phyloP scores from a whole-genome alignment of 2,329 filamentous ascomycete species.

The Cladosporium sphaerospermum region DNA sequence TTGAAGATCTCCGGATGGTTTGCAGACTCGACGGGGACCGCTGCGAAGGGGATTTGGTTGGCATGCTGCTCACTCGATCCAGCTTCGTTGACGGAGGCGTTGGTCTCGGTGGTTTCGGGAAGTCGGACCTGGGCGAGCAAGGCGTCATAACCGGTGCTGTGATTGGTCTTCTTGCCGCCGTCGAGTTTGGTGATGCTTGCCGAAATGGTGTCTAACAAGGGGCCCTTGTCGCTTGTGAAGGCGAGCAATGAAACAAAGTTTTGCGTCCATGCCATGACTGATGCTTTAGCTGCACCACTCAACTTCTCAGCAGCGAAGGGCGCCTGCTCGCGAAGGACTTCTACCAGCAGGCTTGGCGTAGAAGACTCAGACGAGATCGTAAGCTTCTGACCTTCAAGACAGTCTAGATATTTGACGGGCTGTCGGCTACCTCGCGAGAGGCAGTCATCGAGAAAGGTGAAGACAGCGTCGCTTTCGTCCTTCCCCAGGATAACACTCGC shows the following conservation, averaged over 20 bases:
- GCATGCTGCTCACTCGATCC: background rate
- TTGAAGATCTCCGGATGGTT: conserved; percentile 44
- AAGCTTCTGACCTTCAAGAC: conserved; percentile 43
- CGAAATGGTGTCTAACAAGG: background rate
- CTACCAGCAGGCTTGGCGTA: conserved; percentile 57
- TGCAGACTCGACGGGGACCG: conserved; percentile 36
- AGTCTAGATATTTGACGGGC: conserved; percentile 77
- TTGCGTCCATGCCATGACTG: conserved; percentile 17
- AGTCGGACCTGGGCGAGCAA: background rate
- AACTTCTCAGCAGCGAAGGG: conserved; percentile 45
- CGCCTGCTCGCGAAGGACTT: conserved; percentile 71
- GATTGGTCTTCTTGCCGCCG: background rate
- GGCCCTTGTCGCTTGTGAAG: background rate
- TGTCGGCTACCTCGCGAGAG: conserved; percentile 66
- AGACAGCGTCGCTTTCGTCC: conserved; percentile 39
- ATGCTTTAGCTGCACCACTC: background rate
- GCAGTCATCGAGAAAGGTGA: conserved; percentile 77
- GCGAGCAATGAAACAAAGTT: background rate
- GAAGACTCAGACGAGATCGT: background rate
- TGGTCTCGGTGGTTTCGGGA: background rate
- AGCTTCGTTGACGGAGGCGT: background rate
- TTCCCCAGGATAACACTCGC: conserved; percentile 35
- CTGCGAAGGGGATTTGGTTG: conserved; percentile 24
- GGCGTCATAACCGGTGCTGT: background rate
- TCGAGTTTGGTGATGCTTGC: background rate